phyloP scores from a whole-genome alignment of 2,329 filamentous ascomycete species.

The Phyllosticta ampelicida region DNA sequence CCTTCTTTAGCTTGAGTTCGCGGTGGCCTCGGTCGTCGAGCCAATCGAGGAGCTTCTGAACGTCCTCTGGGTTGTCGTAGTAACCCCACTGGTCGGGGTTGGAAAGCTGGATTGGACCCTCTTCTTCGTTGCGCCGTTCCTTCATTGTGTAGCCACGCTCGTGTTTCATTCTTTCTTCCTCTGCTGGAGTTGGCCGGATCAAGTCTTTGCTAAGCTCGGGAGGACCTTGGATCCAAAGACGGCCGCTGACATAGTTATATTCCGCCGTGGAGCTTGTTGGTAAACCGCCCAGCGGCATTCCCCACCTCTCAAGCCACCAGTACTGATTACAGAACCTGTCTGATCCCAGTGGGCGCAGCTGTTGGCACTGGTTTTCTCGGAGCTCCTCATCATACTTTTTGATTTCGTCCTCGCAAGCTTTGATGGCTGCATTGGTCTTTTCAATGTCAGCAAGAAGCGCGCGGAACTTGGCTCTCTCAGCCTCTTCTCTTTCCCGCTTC shows the following conservation, averaged over 20 bases:
- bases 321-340: conserved; percentile 98
- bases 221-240: conserved; percentile 92
- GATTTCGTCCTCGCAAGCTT: conserved; percentile 76
- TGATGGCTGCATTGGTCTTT: conserved; percentile 70
- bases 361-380: conserved; percentile 84
- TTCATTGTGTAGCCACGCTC: conserved; percentile 62
- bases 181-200: conserved; percentile 64
- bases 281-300: conserved; percentile 88
- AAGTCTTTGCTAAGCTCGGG: conserved; percentile 78
- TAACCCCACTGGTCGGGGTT: conserved; percentile 83
- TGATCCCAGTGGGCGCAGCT: conserved; percentile 80
- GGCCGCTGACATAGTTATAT: conserved; percentile 85
- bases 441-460: conserved; percentile 82
- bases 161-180: conserved; percentile 45
- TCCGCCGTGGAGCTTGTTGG: conserved; percentile 78
- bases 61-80: conserved; percentile 66
- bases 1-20: conserved; percentile 79
- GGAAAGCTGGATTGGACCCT: conserved; percentile 68
- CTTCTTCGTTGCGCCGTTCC: conserved; percentile 75
- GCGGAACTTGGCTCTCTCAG: conserved; percentile 55
- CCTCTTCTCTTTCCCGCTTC: conserved; percentile 49
- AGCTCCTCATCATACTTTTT: conserved; percentile 80
- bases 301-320: conserved; percentile 98
- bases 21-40: conserved; percentile 78
- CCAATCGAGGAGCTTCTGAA: conserved; percentile 77